Evolutionary conservation across 306 rosid genomes (phyloP), one percentile per base, ranked within the genome.

Genomic region (Ochetophila trinervis): DNA sequence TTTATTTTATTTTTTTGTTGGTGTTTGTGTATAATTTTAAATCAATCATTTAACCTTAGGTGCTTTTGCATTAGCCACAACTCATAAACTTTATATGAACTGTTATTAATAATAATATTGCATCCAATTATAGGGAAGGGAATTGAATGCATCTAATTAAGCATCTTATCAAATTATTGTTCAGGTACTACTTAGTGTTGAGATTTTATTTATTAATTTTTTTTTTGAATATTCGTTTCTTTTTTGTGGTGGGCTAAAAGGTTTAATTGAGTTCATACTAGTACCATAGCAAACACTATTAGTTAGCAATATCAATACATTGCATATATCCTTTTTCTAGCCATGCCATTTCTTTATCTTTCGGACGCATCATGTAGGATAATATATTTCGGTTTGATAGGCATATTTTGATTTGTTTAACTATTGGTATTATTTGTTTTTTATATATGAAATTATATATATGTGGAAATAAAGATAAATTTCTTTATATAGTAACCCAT

Each of bases 31-130:
- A 8, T 40, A 8, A 6, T 40, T 10, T 42, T n/a, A 62, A 49
- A 34, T 57, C 75, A 74, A 74, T 57, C 36, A 77, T 18, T 64
- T 60, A 19, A 37, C 45, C 40, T 44, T 61, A 51, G 57, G 57
- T 27, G 63, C 51, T 32, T 76, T 65, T 52, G 76, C 77, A 49
- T 64, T 54, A 53, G 53, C 50, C 58, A 62, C 54, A 65, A 36
- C n/a, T 1, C 53, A 49, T 16, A 15, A 49, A 49, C 18, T 4
- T 1, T 49, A 7, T 21, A 5, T 34, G 5, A 35, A 18, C 5
- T 42, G 44, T 60, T 36, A 18, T 17, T 45, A 8, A 50, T 2
- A 23, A 8, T n/a, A 13, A 17, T 53, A 30, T 42, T 17, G 14
- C 60, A 50, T 52, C 69, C 40, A 62, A 65, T 69, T 21, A 65